A percentile compares a stretch with the other conserved stretches of the same genome.
Evolutionary conservation across 1,139 yeast genomes (phyloP).

Genomic region (Kodamaea fungicola): DNA sequence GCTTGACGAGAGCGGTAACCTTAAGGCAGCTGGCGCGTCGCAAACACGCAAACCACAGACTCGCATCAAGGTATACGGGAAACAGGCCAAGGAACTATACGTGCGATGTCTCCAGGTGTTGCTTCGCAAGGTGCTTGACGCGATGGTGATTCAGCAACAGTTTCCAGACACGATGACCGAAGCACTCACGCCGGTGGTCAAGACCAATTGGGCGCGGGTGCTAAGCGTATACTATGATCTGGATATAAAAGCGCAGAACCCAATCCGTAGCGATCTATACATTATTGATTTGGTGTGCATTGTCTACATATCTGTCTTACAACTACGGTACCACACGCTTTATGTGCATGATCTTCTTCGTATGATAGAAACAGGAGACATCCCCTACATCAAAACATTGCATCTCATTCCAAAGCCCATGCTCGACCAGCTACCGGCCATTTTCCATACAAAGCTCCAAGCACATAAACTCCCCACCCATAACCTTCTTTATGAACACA

Average conservation of each 20-base stretch:
- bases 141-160: constrained; percentile 23
- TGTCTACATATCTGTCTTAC: constrained; percentile 36
- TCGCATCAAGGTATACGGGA: constrained; percentile 42
- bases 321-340: constrained; percentile 33
- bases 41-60: constrained; percentile 2
- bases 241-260: background rate
- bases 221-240: constrained; percentile 41
- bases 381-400: constrained; percentile 38
- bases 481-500: constrained; percentile 23
- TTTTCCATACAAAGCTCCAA: constrained; percentile 23
- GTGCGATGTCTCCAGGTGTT: constrained; percentile 54
- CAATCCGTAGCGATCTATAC: constrained; percentile 4
- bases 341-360: constrained; percentile 33
- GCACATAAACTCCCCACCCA: constrained; percentile 27
- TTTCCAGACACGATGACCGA: constrained; percentile 9
- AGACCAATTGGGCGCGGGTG: constrained; percentile 16
- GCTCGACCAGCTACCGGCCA: constrained; percentile 23
- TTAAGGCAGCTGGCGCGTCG: constrained; percentile 8
- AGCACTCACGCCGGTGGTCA: constrained; percentile 12
- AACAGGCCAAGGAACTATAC: constrained; percentile 45
- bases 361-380: constrained; percentile 26
- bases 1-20: constrained; percentile 12
- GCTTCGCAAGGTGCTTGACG: constrained; percentile 44
- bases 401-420: constrained; percentile 25
- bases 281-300: constrained; percentile 31